These are phyloP conservation scores for Bocquillonia castaneifolia DNA, from an alignment of 441 rosid genomes.

Conservation along the genomic window DNA sequence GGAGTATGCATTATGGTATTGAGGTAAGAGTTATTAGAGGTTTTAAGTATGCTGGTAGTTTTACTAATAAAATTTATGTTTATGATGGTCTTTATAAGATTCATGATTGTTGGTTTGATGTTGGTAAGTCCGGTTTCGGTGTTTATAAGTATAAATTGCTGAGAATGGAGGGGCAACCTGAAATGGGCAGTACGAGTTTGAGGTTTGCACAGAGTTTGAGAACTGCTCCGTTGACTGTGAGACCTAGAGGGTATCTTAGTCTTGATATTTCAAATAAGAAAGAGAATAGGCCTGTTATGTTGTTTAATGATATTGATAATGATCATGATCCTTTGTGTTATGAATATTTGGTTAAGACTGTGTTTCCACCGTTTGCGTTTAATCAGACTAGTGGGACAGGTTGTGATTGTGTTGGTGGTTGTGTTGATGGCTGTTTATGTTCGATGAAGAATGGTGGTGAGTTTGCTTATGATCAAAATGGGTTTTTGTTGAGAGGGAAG, in stretches of 20 bases:
- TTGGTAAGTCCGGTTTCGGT: constrained; percentile 90
- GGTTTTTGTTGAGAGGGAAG: constrained; percentile 66
- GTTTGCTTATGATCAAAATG: constrained; percentile 65
- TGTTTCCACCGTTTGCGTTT: constrained; percentile 51
- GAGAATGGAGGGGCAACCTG: constrained; percentile 75
- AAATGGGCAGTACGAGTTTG: constrained; percentile 73
- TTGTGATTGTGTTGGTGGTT: constrained; percentile 64
- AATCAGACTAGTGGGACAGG: constrained; percentile 44
- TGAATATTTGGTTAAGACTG: constrained; percentile 60
- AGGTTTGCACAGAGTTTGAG: constrained; percentile 61
- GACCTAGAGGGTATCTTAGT: constrained; percentile 69
- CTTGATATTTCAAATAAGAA: constrained; percentile 63
- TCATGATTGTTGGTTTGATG: constrained; percentile 80
- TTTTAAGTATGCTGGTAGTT: constrained; percentile 49
- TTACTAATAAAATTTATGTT: constrained; percentile 62
- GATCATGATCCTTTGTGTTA: constrained; percentile 72
- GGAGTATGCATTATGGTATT: constrained; percentile 82
- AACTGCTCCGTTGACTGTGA: constrained; percentile 46
- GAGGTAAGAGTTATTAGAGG: constrained; percentile 90
- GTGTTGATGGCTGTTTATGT: constrained; percentile 67
- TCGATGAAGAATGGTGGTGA: constrained; percentile 72
- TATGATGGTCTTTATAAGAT: constrained; percentile 80
- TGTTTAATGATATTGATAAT: constrained; percentile 71
- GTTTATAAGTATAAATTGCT: constrained; percentile 67
- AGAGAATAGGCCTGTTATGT: constrained; percentile 58